Base-by-base conservation (phyloP, 306 rosid species). In the Trifolium pratense region DNA sequence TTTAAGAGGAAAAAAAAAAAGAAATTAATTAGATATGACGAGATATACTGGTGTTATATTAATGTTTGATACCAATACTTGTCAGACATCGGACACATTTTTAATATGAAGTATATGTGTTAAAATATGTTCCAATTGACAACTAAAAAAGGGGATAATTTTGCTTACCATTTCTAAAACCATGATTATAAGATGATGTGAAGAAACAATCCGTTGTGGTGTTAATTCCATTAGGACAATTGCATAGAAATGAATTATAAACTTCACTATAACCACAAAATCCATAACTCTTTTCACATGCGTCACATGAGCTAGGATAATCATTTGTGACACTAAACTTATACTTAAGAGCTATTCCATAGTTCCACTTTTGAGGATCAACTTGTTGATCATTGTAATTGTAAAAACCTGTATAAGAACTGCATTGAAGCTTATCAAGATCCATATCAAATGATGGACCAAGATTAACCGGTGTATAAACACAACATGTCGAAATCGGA, bases 371-470 rank as follows among this genome's bases (percentile, higher is more conserved):
- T 40, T 86, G 84, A 36, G 98, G 95, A 55, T 89, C 92, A 1
- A 88, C 18, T 52, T 87, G 77, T 48, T 79, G 84, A 3, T 80
- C 96, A 48, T 91, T 86, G 75, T 84, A 91, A 81, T 90, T 87
- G 69, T 93, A 93, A 43, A 93, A 82, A 12, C 96, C 92, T 3
- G 98, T 82, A 70, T 93, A 93, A 0, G 97, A 93, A 69, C 86
- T 18, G 53, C 98, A 93, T 46, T 91, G 85, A 42, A 93, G 79
- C 79, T 86, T 88, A 87, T 91, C 83, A 78, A 93, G 84, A 68
- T 91, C 92, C 97, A 93, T 91, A 11, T 87, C 87, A 29, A 87
- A 93, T 0, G 93, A 39, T 0, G 98, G 98, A 7, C 98, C 98
- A 1, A 89, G 89, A 78, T 93, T 88, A 17, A 93, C 89, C 0